phyloP scores from a whole-genome alignment of 2,329 filamentous ascomycete species.

The Nigrograna mackinnonii region DNA sequence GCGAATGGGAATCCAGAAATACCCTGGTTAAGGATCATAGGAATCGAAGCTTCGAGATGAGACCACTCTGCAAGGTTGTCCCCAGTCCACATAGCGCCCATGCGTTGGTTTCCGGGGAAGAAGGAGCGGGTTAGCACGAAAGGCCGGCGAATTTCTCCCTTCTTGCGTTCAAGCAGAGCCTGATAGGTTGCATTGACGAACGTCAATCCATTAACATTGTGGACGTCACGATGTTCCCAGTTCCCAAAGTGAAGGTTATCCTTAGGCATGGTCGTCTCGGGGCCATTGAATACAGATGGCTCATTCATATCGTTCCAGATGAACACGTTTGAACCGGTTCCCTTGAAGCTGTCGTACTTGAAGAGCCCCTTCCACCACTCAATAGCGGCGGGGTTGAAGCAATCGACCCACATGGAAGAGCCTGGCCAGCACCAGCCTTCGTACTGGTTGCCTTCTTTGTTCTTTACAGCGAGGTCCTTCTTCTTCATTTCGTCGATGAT shows the following conservation, averaged over 20 bases:
- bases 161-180: conserved; percentile 80
- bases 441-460: conserved; percentile 87
- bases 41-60: conserved; percentile 84
- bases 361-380: conserved; percentile 92
- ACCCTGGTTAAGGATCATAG: conserved; percentile 92
- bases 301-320: conserved; percentile 99
- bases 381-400: conserved; percentile 88
- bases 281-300: conserved; percentile 97
- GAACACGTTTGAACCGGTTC: conserved; percentile 82
- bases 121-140: conserved; percentile 94
- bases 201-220: conserved; percentile 94
- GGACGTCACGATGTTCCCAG: conserved; percentile 96
- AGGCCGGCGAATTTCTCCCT: conserved; percentile 81
- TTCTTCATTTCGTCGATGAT: conserved; percentile 81
- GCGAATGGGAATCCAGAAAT: conserved; percentile 93
- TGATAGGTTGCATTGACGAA: conserved; percentile 93
- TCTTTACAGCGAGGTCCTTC: conserved; percentile 81
- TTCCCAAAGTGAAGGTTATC: conserved; percentile 89
- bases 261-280: conserved; percentile 98
- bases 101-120: conserved; percentile 85
- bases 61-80: conserved; percentile 95
- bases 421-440: conserved; percentile 99
- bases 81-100: conserved; percentile 97
- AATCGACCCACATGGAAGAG: conserved; percentile 94
- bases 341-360: conserved; percentile 85